phyloP scores from a whole-genome alignment of 1,284 basidiomycete species.

The Schizophyllum amplum region DNA sequence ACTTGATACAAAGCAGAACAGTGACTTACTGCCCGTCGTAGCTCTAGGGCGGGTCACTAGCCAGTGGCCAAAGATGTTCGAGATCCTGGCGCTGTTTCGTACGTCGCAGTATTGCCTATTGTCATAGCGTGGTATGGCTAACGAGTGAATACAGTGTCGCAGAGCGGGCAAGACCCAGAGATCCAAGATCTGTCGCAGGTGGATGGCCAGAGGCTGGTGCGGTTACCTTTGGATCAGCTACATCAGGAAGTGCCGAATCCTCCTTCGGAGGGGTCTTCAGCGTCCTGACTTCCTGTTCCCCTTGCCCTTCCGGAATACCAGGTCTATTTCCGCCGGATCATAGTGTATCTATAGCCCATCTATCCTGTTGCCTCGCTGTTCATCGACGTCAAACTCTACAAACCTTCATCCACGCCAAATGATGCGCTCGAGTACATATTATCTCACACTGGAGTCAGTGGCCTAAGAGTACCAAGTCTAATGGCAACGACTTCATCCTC shows the following conservation, averaged over 20 bases:
- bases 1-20: slow-evolving; percentile 5
- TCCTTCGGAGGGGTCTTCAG: neutral
- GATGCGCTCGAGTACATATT: no score
- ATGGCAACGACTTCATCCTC: no score
- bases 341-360: no score
- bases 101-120: slow-evolving; percentile 16
- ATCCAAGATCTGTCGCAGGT: neutral
- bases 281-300: neutral
- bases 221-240: neutral
- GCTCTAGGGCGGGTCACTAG: slow-evolving; percentile 70
- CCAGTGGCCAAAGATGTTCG: slow-evolving; percentile 78
- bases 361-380: no score
- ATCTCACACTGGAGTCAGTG: no score
- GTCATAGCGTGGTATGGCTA: neutral
- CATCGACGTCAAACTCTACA: no score
- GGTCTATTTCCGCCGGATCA: no score
- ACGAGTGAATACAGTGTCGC: neutral
- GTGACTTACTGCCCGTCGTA: slow-evolving; percentile 21
- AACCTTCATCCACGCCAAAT: no score
- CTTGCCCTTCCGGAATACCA: neutral
- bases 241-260: neutral
- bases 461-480: no score
- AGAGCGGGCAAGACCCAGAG: neutral
- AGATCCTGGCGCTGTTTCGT: slow-evolving; percentile 63
- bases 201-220: neutral